A percentile compares a stretch with the other conserved stretches of the same genome.
These are phyloP conservation scores for Tuber brumale DNA, from an alignment of 495 filamentous ascomycete species.

Conservation along the genomic window DNA sequence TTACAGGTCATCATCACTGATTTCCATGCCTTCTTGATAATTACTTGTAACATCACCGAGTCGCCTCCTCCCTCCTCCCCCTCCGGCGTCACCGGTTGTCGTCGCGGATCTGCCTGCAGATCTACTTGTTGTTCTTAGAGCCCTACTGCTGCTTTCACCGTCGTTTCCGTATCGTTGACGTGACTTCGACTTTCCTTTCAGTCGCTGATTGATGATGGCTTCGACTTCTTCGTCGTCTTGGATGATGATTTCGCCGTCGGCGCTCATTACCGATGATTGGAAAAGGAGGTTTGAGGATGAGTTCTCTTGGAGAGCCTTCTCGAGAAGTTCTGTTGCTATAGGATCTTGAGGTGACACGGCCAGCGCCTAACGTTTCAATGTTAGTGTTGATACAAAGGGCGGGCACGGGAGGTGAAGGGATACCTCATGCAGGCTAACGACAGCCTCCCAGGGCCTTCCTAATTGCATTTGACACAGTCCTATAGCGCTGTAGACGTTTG, in stretches of 20 bases:
- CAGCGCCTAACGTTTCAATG: conserved; percentile 64
- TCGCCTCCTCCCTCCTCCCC: conserved; percentile 25
- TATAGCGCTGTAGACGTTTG: conserved; percentile 64
- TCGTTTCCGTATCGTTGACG: conserved; percentile 27
- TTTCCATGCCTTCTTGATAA: conserved; percentile 37
- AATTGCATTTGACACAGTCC: conserved; percentile 68
- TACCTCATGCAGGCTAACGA: conserved; percentile 47
- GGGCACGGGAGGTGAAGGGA: background rate
- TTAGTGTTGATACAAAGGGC: background rate
- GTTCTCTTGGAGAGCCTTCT: conserved; percentile 66
- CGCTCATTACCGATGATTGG: conserved; percentile 25
- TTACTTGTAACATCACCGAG: conserved; percentile 39
- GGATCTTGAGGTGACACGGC: conserved; percentile 62
- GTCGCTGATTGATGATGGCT: conserved; percentile 19
- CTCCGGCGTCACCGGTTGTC: background rate
- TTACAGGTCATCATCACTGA: conserved; percentile 39
- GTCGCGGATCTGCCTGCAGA: conserved; percentile 5
- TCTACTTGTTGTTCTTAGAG: conserved; percentile 7
- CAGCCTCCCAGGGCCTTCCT: conserved; percentile 58
- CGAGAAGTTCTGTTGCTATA: conserved; percentile 66
- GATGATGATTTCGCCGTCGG: conserved; percentile 38
- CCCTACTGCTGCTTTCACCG: conserved; percentile 20
- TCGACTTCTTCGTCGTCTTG: conserved; percentile 38
- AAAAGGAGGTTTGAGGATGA: conserved; percentile 42
- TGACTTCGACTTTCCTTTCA: conserved; percentile 26